Evolutionary conservation across 352 stramenopile genomes (phyloP), one percentile per base, ranked within the genome.

Genomic region (Phytophthora sojae): DNA sequence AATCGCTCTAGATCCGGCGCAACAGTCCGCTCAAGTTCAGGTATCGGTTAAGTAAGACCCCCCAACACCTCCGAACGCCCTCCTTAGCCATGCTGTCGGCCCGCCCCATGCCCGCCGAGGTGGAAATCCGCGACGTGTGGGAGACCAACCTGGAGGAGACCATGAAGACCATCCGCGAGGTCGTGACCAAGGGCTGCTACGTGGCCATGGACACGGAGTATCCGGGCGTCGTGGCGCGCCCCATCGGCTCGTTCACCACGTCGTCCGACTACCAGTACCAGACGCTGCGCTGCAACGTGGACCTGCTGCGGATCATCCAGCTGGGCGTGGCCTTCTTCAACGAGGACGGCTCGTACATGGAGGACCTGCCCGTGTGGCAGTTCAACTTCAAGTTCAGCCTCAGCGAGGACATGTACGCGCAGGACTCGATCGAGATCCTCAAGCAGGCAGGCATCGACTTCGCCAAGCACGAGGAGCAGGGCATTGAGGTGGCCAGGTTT

Each of bases 181-280:
- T 99, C 19, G 95, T 99, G 60, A 91, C 97, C 61, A 94, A 91
- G 50, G 98, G 99, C 75, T 98, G 94, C 50, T 99, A 99, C 82
- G 95, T 99, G 39, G 97, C 98, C 26, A 99, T 99, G 98, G 98
- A 99, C 82, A 99, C 98, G 4, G 98, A 99, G 88, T 99, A 99
- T 82, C 98, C 98, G 6, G 98, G 98, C 53, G 97, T 99, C 15
- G 98, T 99, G 39, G 98, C 97, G 11, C 95, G 98, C 17, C 98
- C 98, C 19, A 98, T 99, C 26, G 97, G 96, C 6, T 98, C 98
- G 69, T 97, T 98, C 67, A 83, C 88, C 52, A 97, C 86, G n/a
- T 97, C 93, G 52, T 92, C 91, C 8, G 97, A 99, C 73, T 99
- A 99, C 85, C 96, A 99, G 82, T 99, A 99, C 88, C 95, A 97